Evolutionary conservation across 345 rosid species (phyloP).

Genomic region (Sisymbrium altissimum): DNA sequence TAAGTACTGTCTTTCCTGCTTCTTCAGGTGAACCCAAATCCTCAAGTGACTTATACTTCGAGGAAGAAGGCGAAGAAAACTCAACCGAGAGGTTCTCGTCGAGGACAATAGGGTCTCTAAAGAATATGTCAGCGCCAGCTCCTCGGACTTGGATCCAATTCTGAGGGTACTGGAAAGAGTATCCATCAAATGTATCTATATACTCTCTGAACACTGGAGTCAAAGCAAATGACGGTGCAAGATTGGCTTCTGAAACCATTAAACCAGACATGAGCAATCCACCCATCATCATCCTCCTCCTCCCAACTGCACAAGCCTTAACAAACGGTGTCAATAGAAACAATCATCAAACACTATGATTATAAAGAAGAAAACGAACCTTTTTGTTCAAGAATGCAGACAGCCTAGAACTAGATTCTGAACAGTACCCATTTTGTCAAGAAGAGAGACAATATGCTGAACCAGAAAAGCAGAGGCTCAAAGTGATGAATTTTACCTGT

Average conservation of each 20-base stretch:
- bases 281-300: constrained; percentile 45
- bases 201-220: constrained; percentile 64
- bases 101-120: constrained; percentile 80
- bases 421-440: neutral
- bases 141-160: constrained; percentile 92
- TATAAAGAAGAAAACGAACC: neutral
- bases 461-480: neutral
- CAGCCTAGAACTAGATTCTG: neutral
- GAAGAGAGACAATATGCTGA: neutral
- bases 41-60: constrained; percentile 66
- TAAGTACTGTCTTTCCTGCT: constrained; percentile 75
- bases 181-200: constrained; percentile 87
- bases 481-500: constrained; percentile 22
- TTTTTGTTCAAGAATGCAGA: neutral
- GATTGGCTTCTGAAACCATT: constrained; percentile 41
- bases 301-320: constrained; percentile 78
- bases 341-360: constrained; percentile 2
- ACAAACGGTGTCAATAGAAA: constrained; percentile 28
- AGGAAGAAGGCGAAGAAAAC: constrained; percentile 95
- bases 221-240: constrained; percentile 40
- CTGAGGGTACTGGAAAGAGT: constrained; percentile 80
- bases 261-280: constrained; percentile 54
- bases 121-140: constrained; percentile 92
- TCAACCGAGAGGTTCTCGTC: constrained; percentile 86
- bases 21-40: constrained; percentile 86